phyloP scores from a whole-genome alignment of 2,329 filamentous ascomycete genomes.

The Colletotrichum filicis region DNA sequence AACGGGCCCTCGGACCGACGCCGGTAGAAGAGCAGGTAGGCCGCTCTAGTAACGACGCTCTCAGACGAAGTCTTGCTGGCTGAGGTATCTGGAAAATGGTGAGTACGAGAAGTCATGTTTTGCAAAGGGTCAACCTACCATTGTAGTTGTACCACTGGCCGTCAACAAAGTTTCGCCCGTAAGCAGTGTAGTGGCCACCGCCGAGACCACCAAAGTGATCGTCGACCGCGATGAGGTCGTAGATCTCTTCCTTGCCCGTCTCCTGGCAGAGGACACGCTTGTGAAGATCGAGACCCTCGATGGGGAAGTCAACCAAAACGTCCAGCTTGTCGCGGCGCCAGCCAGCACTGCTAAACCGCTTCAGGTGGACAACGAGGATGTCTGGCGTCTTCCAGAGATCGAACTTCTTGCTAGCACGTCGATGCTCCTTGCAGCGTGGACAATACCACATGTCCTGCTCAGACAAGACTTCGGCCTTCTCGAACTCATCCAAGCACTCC shows the following conservation, averaged over 20 bases:
- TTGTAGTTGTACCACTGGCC: constrained; percentile 96
- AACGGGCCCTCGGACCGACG: constrained; percentile 81
- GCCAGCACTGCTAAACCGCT: constrained; percentile 90
- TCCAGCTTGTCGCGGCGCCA: constrained; percentile 92
- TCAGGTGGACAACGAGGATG: constrained; percentile 93
- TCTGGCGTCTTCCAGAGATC: constrained; percentile 98
- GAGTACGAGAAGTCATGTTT: constrained; percentile 44
- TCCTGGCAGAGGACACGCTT: constrained; percentile 83
- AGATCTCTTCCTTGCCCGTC: constrained; percentile 83
- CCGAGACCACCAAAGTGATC: constrained; percentile 95
- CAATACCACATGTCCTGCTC: constrained; percentile 99
- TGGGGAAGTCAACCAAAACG: constrained; percentile 88
- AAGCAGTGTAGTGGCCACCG: constrained; percentile 96
- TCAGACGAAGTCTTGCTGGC: constrained; percentile 72
- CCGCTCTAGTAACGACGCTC: constrained; percentile 77
- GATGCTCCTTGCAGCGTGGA: constrained; percentile 92
- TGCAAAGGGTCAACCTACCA: constrained; percentile 65
- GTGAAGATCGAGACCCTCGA: constrained; percentile 86
- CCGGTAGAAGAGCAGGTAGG: constrained; percentile 96
- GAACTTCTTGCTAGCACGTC: constrained; percentile 93
- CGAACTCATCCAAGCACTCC: constrained; percentile 94
- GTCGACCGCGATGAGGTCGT: constrained; percentile 95
- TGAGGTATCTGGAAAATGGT: constrained; percentile 73
- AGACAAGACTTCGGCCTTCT: constrained; percentile 91
- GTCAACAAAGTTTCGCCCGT: constrained; percentile 91